Evolutionary conservation across 169 alveolate genomes (phyloP), one percentile per base, ranked within the genome.

Genomic region (Cryptosporidium baileyi): DNA sequence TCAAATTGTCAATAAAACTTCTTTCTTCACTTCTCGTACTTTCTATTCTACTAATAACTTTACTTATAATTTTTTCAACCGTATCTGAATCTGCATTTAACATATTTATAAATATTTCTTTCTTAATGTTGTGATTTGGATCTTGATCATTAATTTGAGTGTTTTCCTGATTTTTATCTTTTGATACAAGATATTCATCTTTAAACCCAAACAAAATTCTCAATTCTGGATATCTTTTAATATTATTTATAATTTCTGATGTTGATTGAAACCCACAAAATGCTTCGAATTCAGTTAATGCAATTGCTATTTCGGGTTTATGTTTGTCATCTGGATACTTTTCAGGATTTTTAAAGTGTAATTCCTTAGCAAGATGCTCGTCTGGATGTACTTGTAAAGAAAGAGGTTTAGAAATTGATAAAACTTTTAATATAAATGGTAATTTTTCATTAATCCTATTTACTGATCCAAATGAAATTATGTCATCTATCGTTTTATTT

Each of bases 281-380:
- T 28, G 93, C 93, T 67, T 92, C 96, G 67, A 94, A 93, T 32
- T 91, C 91, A 40, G 94, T 89, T 44, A 95, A 88, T 22, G 98
- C 97, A 52, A 96, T 93, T 40, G 95, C 93, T 91, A 94, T 92
- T 81, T 96, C 99, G 15, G 98, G 98, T 80, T 96, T 96, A 82
- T 94, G 97, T 80, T 95, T 96, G 41, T 89, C 92, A 85, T 96
- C 99, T 38, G 91, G 92, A 90, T 95, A 96, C 40, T 90, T 79
- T 2, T 91, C 81, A 26, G 99, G 98, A 32, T 80, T 80, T 8
- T 74, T 65, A 59, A 62, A 61, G 81, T 93, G 95, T 15, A 96
- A 81, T 44, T 81, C 62, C 49, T 90, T 88, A 15, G 98, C 99
- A 61, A 82, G 82, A 3, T 60, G 60, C 63, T 91, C 92, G 89